These are phyloP conservation scores for Chara braunii DNA, from an alignment of 139 green algal genomes.

Conservation along the genomic window DNA sequence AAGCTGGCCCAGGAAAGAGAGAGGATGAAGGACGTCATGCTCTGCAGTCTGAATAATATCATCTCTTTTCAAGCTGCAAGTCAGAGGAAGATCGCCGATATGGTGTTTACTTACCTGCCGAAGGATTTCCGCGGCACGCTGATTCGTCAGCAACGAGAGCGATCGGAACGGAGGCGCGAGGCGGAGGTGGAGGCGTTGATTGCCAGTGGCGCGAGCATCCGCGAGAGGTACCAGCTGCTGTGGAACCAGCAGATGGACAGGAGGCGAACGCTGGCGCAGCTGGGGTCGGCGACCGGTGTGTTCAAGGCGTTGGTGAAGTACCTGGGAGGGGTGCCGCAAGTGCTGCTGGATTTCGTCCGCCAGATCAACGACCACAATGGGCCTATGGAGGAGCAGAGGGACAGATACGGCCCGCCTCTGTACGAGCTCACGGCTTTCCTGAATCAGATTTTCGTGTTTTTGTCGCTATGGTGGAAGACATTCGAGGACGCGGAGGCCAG, in stretches of 20 bases:
- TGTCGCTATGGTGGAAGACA: conserved; percentile 27
- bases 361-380: conserved; percentile 47
- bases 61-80: too few species aligned
- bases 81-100: too few species aligned
- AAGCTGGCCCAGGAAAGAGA: too few species aligned
- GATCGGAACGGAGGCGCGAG: conserved; percentile 38
- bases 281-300: conserved; percentile 40
- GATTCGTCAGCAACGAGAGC: conserved; percentile 41
- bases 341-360: conserved; percentile 42
- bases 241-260: conserved; percentile 49
- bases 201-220: conserved; percentile 33
- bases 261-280: conserved; percentile 33
- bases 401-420: conserved; percentile 36
- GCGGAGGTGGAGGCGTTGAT: conserved; percentile 40
- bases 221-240: conserved; percentile 46
- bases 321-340: conserved; percentile 40
- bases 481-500: conserved; percentile 1
- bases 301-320: conserved; percentile 45
- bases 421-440: conserved; percentile 39
- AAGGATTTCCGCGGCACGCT: conserved; percentile 46
- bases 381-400: conserved; percentile 46
- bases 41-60: too few species aligned
- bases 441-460: conserved; percentile 31
- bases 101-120: conserved; percentile 41
- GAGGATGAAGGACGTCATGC: too few species aligned